Conservation (phyloP, 73 alveolate species). For the Paramecium tetraurelia region DNA sequence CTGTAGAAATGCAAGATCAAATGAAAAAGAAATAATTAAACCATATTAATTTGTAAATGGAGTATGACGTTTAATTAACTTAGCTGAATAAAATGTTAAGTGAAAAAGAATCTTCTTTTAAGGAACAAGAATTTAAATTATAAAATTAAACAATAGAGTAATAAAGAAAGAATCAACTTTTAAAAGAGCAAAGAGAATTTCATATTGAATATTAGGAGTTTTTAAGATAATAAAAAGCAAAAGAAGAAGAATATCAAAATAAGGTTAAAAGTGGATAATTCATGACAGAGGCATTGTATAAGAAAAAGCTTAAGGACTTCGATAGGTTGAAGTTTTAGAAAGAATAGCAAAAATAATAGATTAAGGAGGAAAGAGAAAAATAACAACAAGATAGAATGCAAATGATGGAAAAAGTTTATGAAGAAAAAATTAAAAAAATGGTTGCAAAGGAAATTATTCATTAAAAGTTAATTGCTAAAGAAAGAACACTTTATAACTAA, state of each 20-base stretch:
- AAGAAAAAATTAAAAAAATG: not conserved
- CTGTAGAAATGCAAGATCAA: not conserved
- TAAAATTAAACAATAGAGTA: not conserved
- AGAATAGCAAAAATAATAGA: not conserved
- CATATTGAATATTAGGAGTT: not conserved
- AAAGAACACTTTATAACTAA: not conserved
- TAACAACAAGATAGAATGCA: not conserved
- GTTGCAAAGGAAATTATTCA: not conserved
- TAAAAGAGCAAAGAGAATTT: not conserved
- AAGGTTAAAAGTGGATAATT: not conserved
- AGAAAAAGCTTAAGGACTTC: not conserved
- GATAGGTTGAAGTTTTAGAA: not conserved
- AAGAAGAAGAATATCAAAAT: not conserved
- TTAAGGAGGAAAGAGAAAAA: not conserved
- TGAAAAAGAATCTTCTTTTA: not conserved
- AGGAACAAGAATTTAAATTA: not conserved
- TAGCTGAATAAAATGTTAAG: not conserved
- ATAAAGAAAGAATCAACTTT: not conserved
- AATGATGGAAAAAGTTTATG: not conserved
- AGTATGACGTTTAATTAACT: not conserved
- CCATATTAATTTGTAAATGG: not conserved
- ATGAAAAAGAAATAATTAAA: not conserved
- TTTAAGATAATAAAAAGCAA: not conserved
- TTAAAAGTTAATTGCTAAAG: not conserved
- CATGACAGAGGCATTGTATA: not conserved